Conservation (phyloP, 2,329 filamentous ascomycete species). For the Fusarium nurragi region DNA sequence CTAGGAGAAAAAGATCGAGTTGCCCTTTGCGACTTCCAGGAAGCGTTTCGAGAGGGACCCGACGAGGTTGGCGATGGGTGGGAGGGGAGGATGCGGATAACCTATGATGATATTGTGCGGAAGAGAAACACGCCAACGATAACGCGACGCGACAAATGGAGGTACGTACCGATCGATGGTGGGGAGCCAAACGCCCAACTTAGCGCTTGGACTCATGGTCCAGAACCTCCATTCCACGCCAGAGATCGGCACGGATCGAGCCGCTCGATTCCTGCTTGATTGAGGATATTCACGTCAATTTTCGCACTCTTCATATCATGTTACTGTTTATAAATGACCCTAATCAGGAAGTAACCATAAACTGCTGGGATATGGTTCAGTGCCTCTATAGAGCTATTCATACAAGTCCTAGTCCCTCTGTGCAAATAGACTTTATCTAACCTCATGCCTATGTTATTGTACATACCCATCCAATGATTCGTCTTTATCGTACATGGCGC, state of each 20-base stretch:
- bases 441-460: slow-evolving; percentile 15
- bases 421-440: slow-evolving; percentile 7
- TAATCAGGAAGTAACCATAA: neutral
- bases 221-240: slow-evolving; percentile 2
- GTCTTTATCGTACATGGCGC: slow-evolving; percentile 38
- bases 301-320: neutral
- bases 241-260: slow-evolving; percentile 6
- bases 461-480: slow-evolving; percentile 27
- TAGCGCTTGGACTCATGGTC: slow-evolving; percentile 25
- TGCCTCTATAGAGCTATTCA: slow-evolving; percentile 22
- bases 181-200: neutral
- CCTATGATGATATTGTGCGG: slow-evolving; percentile 40
- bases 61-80: slow-evolving; percentile 4
- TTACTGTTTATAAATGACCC: neutral
- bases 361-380: slow-evolving; percentile 1
- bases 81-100: slow-evolving; percentile 7
- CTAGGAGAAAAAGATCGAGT: neutral
- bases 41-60: slow-evolving; percentile 1
- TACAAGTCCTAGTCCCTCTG: slow-evolving; percentile 12
- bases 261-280: neutral
- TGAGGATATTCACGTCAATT: neutral
- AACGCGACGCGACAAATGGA: slow-evolving; percentile 46
- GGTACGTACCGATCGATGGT: slow-evolving; percentile 21
- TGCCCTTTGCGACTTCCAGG: slow-evolving; percentile 6
- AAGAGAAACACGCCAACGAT: slow-evolving; percentile 41